Evolutionary conservation across 192 early-diverging fungal genomes (phyloP), one percentile per base, ranked within the genome.

Genomic region (Coemansia umbellata): DNA sequence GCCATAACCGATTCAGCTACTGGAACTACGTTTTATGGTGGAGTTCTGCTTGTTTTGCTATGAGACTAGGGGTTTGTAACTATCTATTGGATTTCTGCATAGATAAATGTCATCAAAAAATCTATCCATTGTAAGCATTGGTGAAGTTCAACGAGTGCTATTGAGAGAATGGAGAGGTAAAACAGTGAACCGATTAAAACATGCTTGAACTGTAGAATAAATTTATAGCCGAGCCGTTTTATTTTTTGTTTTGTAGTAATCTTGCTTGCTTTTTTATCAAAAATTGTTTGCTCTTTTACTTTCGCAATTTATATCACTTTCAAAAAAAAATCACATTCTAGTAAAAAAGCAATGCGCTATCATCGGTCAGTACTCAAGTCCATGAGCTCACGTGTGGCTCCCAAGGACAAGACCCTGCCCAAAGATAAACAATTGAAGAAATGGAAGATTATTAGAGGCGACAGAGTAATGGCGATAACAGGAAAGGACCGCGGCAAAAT

Each of bases 401-500:
- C 63, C n/a, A 53, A 55, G 23, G 60, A 74, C 47, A 74, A 66
- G 19, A 47, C 55, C 14, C 60, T 75, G 18, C 65, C 64, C 37
- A 58, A 72, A 41, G 47, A 73, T 36, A 55, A 79, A 57, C 70
- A 58, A 23, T 45, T 83, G 26, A 66, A 80, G 58, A 72, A 69
- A 32, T 87, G 85, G 85, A 80, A 80, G 47, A 77, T 87, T 18
- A 64, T 76, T 53, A 70, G 58, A 26, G 83, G 83, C 52, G 85
- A 87, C 69, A 63, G 64, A 56, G 86, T 88, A 23, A 69, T 81
- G 52, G 71, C 86, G 13, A 80, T 81, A 22, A 77, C 80, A 5
- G 86, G 86, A 43, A 81, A 80, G 45, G 80, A 82, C 39, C 75
- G 78, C 49, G 85, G 86, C 37, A 76, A 86, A 58, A 77, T 71